Base-by-base conservation (phyloP, 805 yeast species). In the Ogataea corticis region DNA sequence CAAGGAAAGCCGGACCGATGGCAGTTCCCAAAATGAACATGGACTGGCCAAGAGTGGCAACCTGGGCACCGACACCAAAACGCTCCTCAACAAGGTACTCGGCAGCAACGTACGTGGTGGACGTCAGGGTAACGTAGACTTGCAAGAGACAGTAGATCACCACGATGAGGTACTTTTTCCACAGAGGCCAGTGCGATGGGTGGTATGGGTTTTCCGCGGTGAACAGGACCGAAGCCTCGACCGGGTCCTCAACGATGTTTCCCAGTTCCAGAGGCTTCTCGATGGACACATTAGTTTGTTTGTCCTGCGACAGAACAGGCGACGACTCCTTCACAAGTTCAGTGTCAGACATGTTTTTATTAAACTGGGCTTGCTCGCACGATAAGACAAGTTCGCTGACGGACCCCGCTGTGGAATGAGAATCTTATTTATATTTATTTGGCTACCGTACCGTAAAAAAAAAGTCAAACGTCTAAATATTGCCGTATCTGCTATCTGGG, bases 11-110 rank as follows among this genome's bases (percentile, higher is more conserved):
- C 15, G 69, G 69, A 14, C 70, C 70, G 39, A 65, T 47, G 9
- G 68, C 68, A 15, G 68, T 64, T 48, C 70, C 70, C 35, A 66
- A 39, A 46, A 66, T 63, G 48, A 66, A 65, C 58, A 66, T 51
- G 13, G 68, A 63, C 51, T 65, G 69, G 18, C 67, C 67, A 23
- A 66, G 50, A 2, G 68, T 63, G 17, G 68, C 63, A 31, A 63
- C 67, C 49, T 66, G 70, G 4, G 66, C 41, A 27, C 43, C 47
- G 18, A 56, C 61, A 16, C 46, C 48, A 41, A 52, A 66, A 36
- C 44, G 51, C 4, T 57, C 65, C 45, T 63, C 56, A 33, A 63
- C 59, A 16, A 57, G 19, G 21, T 14, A 63, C 50, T 64, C 68
- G 21, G 54, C 59, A 28, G 68, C 59, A 32, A 66, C 63, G 44